phyloP scores from a whole-genome alignment of 2,329 filamentous ascomycete genomes.

The Fulvia fulva region DNA sequence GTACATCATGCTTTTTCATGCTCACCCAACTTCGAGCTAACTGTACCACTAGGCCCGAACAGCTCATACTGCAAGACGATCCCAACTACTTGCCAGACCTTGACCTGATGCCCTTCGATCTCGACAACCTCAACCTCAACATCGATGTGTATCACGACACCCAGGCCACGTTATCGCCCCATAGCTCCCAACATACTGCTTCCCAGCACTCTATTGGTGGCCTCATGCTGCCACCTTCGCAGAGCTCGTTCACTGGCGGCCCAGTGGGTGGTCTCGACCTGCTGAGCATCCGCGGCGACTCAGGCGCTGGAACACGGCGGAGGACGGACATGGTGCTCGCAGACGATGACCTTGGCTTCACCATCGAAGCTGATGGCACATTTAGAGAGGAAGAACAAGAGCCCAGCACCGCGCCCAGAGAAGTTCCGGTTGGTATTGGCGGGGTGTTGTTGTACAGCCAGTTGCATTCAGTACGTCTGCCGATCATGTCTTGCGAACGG shows the following conservation, averaged over 20 bases:
- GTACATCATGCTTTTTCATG: no score
- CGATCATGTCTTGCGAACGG: not conserved
- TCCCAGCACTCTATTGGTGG: slow-evolving; percentile 36
- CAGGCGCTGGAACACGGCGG: slow-evolving; percentile 31
- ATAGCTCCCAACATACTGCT: slow-evolving; percentile 26
- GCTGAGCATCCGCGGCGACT: slow-evolving; percentile 42
- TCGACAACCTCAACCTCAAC: slow-evolving; percentile 40
- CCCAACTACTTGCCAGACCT: slow-evolving; percentile 71
- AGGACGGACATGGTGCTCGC: slow-evolving; percentile 18
- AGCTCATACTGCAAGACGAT: slow-evolving; percentile 77
- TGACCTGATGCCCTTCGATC: slow-evolving; percentile 56
- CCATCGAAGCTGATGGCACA: slow-evolving; percentile 59
- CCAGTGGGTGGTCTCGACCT: slow-evolving; percentile 35
- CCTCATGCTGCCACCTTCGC: slow-evolving; percentile 43
- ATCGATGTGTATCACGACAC: slow-evolving; percentile 43
- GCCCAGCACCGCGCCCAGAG: not conserved
- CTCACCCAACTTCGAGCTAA: slow-evolving; percentile 4
- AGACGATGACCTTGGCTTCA: slow-evolving; percentile 25
- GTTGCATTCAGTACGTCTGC: not conserved
- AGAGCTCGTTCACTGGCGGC: slow-evolving; percentile 39
- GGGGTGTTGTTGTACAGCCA: not conserved
- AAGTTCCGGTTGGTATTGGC: not conserved
- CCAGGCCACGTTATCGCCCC: slow-evolving; percentile 37
- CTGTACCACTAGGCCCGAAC: slow-evolving; percentile 56
- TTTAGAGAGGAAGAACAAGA: slow-evolving; percentile 31